phyloP scores from a whole-genome alignment of 129 eudicot genomes.

The Flaveria trinervia region DNA sequence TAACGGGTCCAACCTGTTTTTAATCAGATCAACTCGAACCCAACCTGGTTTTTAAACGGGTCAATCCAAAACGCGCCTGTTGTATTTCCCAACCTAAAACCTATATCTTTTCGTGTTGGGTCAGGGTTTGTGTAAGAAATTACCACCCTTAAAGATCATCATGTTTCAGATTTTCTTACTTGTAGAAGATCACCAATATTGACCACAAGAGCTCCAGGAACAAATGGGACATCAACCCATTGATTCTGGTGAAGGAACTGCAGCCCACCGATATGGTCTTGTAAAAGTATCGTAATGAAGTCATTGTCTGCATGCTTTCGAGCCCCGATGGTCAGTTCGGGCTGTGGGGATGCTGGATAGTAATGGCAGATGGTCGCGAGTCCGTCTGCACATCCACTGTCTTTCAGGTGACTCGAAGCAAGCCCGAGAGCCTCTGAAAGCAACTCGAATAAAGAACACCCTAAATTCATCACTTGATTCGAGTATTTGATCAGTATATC shows the following conservation, averaged over 20 bases:
- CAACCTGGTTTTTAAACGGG: too few relatives aligned
- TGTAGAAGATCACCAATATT: slow-evolving; percentile 67
- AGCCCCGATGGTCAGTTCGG: slow-evolving; percentile 61
- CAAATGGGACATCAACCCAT: slow-evolving; percentile 60
- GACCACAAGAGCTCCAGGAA: slow-evolving; percentile 61
- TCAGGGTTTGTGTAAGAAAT: too few relatives aligned
- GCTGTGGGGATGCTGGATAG: slow-evolving; percentile 75
- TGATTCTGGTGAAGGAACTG: slow-evolving; percentile 60
- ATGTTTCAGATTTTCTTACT: slow-evolving; percentile 23
- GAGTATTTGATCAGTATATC: slow-evolving; percentile 46
- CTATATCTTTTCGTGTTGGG: too few relatives aligned
- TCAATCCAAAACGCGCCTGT: too few relatives aligned
- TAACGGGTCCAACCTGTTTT: too few relatives aligned
- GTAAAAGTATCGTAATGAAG: slow-evolving; percentile 62
- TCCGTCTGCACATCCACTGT: slow-evolving; percentile 51
- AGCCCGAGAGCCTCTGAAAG: slow-evolving; percentile 65
- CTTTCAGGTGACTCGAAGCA: slow-evolving; percentile 37
- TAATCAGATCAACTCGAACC: too few relatives aligned
- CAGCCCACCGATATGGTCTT: slow-evolving; percentile 66
- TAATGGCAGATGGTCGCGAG: slow-evolving; percentile 45
- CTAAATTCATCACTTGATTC: slow-evolving; percentile 38
- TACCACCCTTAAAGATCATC: too few relatives aligned
- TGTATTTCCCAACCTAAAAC: too few relatives aligned
- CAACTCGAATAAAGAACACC: slow-evolving; percentile 36
- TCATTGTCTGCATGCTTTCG: slow-evolving; percentile 53